Base-by-base conservation (phyloP, 2,329 filamentous ascomycete genomes). In the Stemphylium beticola region DNA sequence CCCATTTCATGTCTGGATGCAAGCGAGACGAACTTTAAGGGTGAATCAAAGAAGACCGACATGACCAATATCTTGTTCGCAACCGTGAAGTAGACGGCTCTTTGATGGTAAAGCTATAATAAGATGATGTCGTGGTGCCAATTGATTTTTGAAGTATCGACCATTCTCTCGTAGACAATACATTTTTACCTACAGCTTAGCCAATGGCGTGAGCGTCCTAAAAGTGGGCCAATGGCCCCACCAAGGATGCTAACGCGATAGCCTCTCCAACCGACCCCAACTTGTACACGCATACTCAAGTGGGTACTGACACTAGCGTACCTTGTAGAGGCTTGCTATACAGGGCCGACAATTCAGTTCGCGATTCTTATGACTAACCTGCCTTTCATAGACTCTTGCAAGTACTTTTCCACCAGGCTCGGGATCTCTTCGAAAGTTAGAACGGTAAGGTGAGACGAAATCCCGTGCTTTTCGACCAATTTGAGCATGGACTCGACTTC, bases 21-120 rank as follows among this genome's bases (percentile, higher is more conserved):
- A 17, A 2, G 5, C 15, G 10, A 1, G 29, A 60, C 62, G 20
- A 33, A 68, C 67, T 56, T 68, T 45, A 62, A 36, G 4, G 67
- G 61, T 8, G 66, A 64, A 45, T 70, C 67, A 42, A 69, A 68
- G 31, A 70, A 70, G 43, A 70, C 66, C 26, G 67, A 70, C 67
- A 70, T 70, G 17, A 15, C 49, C 12, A 4, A 14, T 8, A 32
- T 24, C 22, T 34, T 10, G 22, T 17, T 17, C n/a, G 42, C n/a
- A 14, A 6, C 2, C 37, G 32, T 14, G 34, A 20, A 33, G n/a
- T 42, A 10, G 31, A 33, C 11, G 14, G 17, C 11, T 12, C 10
- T 12, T 22, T 36, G 14, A 41, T 20, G 2, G 29, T 15, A 31
- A 6, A 15, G 18, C 26, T 14, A 9, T 39, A 12, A 32, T 31